Evolutionary conservation across 345 rosid species (phyloP), one percentile per base, ranked within the genome.

Genomic region (Eucalyptus fibrosa): DNA sequence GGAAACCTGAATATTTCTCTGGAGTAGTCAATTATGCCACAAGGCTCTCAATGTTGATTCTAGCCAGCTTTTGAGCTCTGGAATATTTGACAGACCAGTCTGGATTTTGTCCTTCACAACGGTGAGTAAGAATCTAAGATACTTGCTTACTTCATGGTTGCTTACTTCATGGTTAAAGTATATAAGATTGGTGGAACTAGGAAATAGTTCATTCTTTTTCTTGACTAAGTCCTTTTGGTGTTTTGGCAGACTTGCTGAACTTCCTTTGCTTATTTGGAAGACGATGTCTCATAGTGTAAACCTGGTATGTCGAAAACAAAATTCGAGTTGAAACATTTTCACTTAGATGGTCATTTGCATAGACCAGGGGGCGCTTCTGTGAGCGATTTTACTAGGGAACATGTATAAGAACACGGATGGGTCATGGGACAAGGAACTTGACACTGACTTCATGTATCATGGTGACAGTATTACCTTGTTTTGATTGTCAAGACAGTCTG

Each of bases 1-100:
- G 99, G 99, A 92, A 94, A 89, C 91, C 91, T 97, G 90, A 87
- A 90, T 77, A 60, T 45, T 28, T 47, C 87, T 86, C 26, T 49
- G 55, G 34, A 86, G 87, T 19, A 72, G 44, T 69, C 81, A 12
- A 72, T 72, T 72, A 19, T 69, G 6, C 3, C 44, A 18, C 24
- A 34, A 3, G 44, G 82, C 14, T 34, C 32, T 62, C 72, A 62
- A 32, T 62, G 72, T 62, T 62, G 87, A 87, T 82, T 49, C 32
- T 47, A 30, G 56, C 32, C 40, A 23, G 87, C 50, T 86, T 26
- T 45, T 49, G 32, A 47, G 7, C 44, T 85, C 87, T 86, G 45
- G 44, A 44, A 45, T 86, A 86, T 28, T 86, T 28, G 87, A 45
- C 55, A 32, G 87, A 26, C 56, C 17, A 86, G 19, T 86, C 56